Conservation (phyloP, 306 rosid species). For the Dryas alaskensis region DNA sequence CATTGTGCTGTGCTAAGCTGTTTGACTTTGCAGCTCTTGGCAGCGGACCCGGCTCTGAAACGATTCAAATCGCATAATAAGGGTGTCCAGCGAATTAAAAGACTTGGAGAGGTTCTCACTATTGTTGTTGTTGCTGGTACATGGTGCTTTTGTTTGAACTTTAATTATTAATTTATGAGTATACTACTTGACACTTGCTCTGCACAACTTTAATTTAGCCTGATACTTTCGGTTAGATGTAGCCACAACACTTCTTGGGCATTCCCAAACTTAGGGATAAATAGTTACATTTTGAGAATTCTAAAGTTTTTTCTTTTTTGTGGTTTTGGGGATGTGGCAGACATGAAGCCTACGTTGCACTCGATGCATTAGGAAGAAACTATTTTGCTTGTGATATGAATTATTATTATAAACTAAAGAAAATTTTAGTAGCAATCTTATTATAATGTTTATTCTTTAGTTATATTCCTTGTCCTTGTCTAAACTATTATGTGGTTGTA, state of each 20-base stretch:
- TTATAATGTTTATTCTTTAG: background rate
- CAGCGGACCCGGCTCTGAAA: slow-evolving; percentile 59
- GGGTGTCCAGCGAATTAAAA: slow-evolving; percentile 50
- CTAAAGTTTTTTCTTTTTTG: too few relatives aligned
- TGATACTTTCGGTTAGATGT: background rate
- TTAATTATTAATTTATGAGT: background rate
- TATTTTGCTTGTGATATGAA: background rate
- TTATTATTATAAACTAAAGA: background rate
- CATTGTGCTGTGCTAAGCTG: slow-evolving; percentile 10
- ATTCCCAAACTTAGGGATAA: background rate
- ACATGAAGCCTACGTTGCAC: background rate
- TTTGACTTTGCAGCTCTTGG: slow-evolving; percentile 68
- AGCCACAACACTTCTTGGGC: background rate
- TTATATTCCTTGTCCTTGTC: background rate
- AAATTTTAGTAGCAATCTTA: background rate
- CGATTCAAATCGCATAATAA: slow-evolving; percentile 82
- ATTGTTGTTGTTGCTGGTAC: slow-evolving; percentile 66
- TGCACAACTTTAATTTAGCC: background rate
- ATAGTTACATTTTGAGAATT: background rate
- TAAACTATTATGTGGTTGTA: background rate
- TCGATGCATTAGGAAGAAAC: background rate
- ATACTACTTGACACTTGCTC: background rate
- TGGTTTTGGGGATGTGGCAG: background rate
- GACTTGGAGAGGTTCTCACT: slow-evolving; percentile 68
- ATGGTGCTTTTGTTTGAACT: background rate